A percentile compares a stretch with the other conserved stretches of the same genome.
phyloP scores from a whole-genome alignment of 1,139 yeast species.

The Magnusiomyces clavatus region DNA sequence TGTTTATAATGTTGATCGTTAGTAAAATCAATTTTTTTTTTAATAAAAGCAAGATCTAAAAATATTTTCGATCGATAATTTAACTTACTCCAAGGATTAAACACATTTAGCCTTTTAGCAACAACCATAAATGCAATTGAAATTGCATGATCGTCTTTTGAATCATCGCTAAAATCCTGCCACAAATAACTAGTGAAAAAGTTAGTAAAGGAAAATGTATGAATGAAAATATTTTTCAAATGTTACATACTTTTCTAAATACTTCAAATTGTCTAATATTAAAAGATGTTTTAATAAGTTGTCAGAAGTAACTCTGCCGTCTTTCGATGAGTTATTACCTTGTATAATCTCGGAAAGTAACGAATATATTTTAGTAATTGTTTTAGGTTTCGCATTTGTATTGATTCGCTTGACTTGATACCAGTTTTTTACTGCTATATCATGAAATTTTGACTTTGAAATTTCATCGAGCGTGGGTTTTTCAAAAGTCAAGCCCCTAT shows the following conservation, averaged over 20 bases:
- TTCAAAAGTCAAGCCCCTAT: background rate
- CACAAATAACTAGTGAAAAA: conserved; percentile 32
- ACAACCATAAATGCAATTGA: conserved; percentile 27
- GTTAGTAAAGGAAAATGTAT: conserved; percentile 1
- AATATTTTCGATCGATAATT: background rate
- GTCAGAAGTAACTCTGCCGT: background rate
- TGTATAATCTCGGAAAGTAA: background rate
- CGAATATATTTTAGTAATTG: conserved; percentile 1
- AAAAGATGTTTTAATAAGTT: conserved; percentile 2
- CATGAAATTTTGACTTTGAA: conserved; percentile 15
- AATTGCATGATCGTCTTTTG: conserved; percentile 37
- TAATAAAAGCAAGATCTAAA: background rate
- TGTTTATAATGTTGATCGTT: conserved; percentile 5
- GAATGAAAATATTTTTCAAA: background rate
- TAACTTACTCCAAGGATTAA: conserved; percentile 16
- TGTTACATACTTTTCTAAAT: conserved; percentile 19
- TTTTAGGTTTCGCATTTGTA: background rate
- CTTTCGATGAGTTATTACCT: background rate
- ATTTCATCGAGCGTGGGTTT: conserved; percentile 17
- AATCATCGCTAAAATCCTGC: conserved; percentile 37
- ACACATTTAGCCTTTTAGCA: conserved; percentile 16
- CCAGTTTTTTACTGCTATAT: conserved; percentile 16
- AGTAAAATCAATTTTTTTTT: background rate
- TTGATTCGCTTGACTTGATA: background rate
- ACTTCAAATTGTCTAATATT: conserved; percentile 18